Conservation (phyloP, 345 rosid species). For the Populus davidiana region DNA sequence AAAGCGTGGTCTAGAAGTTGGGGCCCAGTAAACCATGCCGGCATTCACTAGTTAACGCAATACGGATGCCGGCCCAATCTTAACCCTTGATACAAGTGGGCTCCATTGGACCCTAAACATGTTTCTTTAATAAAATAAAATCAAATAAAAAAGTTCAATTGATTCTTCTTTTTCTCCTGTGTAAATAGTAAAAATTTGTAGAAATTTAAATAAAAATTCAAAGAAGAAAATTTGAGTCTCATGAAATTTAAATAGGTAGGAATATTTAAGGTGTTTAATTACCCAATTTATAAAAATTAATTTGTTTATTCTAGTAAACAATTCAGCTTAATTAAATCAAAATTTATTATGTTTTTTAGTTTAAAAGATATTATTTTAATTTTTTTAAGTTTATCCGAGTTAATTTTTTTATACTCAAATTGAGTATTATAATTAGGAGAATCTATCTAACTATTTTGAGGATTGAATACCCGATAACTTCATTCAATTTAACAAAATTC, state of each 20-base stretch:
- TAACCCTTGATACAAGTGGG: constrained; percentile 23
- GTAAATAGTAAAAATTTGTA: neutral
- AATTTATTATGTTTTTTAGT: too few relatives aligned
- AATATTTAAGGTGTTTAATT: too few relatives aligned
- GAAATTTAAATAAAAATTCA: neutral
- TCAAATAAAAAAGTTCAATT: neutral
- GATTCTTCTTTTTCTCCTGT: neutral
- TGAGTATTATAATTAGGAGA: too few relatives aligned
- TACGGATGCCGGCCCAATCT: constrained; percentile 37
- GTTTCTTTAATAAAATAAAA: neutral
- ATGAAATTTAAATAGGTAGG: neutral
- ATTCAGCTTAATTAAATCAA: too few relatives aligned
- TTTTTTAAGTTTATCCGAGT: too few relatives aligned
- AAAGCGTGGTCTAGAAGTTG: constrained; percentile 12
- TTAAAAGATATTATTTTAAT: too few relatives aligned
- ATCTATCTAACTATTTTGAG: too few relatives aligned
- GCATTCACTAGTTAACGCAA: constrained; percentile 16
- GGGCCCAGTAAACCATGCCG: constrained; percentile 31
- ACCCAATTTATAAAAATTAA: too few relatives aligned
- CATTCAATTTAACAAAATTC: too few relatives aligned
- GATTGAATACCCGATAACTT: too few relatives aligned
- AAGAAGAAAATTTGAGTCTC: neutral
- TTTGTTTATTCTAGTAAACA: rapidly evolving
- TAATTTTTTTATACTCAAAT: too few relatives aligned
- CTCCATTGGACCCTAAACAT: constrained; percentile 18